Evolutionary conservation across 2,329 filamentous ascomycete species (phyloP), one percentile per base, ranked within the genome.

Genomic region (Botrytis aclada): DNA sequence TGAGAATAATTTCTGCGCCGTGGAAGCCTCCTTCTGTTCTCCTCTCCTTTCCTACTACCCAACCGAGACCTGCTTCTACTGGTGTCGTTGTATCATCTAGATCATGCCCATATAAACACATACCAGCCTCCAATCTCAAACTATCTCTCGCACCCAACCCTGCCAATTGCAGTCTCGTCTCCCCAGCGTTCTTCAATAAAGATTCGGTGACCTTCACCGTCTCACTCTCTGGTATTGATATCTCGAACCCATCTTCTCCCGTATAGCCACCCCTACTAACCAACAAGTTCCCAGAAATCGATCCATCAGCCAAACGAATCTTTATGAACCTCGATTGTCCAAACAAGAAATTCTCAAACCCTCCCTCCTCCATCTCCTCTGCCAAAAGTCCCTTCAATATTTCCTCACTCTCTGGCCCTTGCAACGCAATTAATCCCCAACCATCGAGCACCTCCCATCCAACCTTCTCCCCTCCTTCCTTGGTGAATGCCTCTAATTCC

Each of bases 51-150:
- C 92, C 91, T 74, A 99, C 90, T 80, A 98, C 88, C 95, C 96
- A 99, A 74, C 86, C 86, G 0, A 93, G 83, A 2, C 85, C 86
- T 2, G 88, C 91, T 80, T 90, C 88, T 7, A 92, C 89, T 1
- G 91, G 91, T 1, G 91, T 93, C 18, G 88, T 92, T 0, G 85
- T 85, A 73, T 97, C 95, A 81, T 97, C 90, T 54, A 99, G 88
- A 82, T 99, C 96, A 84, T 98, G 94, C n/a, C 96, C 96, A 84
- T 99, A 99, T n/a, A 99, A 88, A 83, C 96, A 99, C 95, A 99
- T 97, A 74, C 96, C 96, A 0, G 96, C 96, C 84, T 99, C 96
- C 43, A 99, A 89, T 64, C 96, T 91, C 74, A 99, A 89, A 75
- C 92, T 97, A 83, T 99, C 96, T 76, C 96, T 89, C 3, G 96